phyloP scores from a whole-genome alignment of 805 yeast genomes.

The Nakazawaea ishiwadae region DNA sequence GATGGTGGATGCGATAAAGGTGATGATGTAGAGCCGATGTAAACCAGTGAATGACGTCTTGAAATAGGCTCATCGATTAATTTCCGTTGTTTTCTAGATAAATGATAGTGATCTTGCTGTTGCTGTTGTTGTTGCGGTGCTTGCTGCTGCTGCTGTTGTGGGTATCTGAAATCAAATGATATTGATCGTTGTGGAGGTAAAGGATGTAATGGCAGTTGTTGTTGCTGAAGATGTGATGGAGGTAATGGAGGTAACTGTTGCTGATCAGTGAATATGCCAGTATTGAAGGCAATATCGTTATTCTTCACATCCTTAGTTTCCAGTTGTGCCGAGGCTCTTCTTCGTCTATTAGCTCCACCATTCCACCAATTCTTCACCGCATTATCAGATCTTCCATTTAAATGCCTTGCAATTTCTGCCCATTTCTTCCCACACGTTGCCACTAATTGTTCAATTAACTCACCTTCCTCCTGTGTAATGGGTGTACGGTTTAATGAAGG shows the following conservation, averaged over 20 bases:
- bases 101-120: constrained; percentile 12
- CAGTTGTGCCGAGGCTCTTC: constrained; percentile 42
- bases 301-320: constrained; percentile 1
- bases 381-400: constrained; percentile 85
- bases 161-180: constrained; percentile 8
- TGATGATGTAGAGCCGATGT: constrained; percentile 17
- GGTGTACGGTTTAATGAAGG: constrained; percentile 81
- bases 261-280: constrained; percentile 13
- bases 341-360: constrained; percentile 83
- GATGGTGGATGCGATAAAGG: constrained; percentile 25
- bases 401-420: constrained; percentile 90
- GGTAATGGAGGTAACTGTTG: constrained; percentile 15
- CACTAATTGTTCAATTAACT: constrained; percentile 73
- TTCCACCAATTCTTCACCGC: constrained; percentile 97
- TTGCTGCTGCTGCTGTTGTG: constrained; percentile 11
- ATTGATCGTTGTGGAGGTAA: constrained; percentile 4
- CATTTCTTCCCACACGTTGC: constrained; percentile 79
- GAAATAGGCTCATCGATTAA: constrained; percentile 11
- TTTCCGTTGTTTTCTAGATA: constrained; percentile 16
- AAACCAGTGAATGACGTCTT: constrained; percentile 9
- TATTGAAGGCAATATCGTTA: constrained; percentile 13
- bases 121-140: background rate
- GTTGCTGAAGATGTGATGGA: constrained; percentile 12
- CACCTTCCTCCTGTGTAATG: constrained; percentile 81
- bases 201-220: constrained; percentile 13